Percentiles rank a stretch among this genome's conserved stretches.
phyloP scores from a whole-genome alignment of 2,329 filamentous ascomycete species.

The Phaeosphaeriaceae sp. region DNA sequence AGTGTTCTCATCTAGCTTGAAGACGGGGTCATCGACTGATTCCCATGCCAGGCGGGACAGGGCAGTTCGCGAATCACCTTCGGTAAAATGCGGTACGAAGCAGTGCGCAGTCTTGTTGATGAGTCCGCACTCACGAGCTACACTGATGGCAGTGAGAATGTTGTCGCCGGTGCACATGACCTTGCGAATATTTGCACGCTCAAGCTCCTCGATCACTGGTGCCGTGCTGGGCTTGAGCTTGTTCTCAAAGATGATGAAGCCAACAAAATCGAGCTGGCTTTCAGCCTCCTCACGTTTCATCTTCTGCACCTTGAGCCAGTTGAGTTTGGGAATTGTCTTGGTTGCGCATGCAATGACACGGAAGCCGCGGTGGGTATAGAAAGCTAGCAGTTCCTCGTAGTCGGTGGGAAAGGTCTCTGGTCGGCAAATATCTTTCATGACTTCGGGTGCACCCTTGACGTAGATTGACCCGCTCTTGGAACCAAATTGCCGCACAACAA shows the following conservation, averaged over 20 bases:
- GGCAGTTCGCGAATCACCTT: conserved; percentile 77
- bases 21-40: conserved; percentile 86
- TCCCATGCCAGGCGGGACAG: conserved; percentile 84
- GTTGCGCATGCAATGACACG: conserved; percentile 95
- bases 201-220: conserved; percentile 80
- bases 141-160: conserved; percentile 94
- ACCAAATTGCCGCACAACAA: conserved; percentile 88
- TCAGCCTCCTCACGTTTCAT: conserved; percentile 89
- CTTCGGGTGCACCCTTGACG: conserved; percentile 96
- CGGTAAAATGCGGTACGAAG: conserved; percentile 87
- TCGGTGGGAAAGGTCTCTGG: conserved; percentile 84
- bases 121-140: conserved; percentile 86
- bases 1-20: conserved; percentile 78
- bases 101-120: conserved; percentile 84
- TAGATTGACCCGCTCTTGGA: conserved; percentile 85
- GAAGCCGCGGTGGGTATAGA: conserved; percentile 95
- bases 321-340: conserved; percentile 84
- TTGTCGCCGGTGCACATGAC: conserved; percentile 99
- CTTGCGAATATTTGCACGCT: conserved; percentile 81
- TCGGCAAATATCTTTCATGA: conserved; percentile 91
- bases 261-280: conserved; percentile 81
- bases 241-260: conserved; percentile 99
- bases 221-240: conserved; percentile 91
- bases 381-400: conserved; percentile 86
- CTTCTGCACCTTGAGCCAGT: conserved; percentile 93